A percentile compares a stretch with the other conserved stretches of the same genome.
Evolutionary conservation across 2,329 filamentous ascomycete species (phyloP).

Genomic region (Xylaria arbuscula): DNA sequence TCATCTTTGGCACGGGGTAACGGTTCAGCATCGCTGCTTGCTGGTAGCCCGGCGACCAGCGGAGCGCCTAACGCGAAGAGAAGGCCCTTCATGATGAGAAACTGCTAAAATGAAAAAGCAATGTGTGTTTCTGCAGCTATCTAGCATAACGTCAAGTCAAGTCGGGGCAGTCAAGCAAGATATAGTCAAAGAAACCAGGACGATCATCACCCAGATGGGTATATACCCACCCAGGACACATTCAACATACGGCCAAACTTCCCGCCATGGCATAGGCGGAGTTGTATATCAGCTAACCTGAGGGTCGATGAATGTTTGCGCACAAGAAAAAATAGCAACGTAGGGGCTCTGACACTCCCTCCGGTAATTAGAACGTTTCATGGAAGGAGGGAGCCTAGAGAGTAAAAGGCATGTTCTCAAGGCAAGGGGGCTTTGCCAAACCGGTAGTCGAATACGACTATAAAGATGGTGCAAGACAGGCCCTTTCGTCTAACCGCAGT

Average conservation of each 20-base stretch:
- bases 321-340: neutral
- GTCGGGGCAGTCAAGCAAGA: constrained; percentile 22
- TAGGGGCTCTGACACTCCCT: neutral
- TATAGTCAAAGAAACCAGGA: constrained; percentile 22
- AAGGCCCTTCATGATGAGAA: constrained; percentile 43
- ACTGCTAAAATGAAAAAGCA: constrained; percentile 3
- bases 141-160: constrained; percentile 16
- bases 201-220: constrained; percentile 21
- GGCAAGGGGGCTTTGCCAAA: constrained; percentile 2
- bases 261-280: constrained; percentile 10
- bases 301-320: neutral
- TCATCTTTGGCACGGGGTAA: too few species aligned
- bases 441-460: constrained; percentile 3
- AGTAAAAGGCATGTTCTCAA: constrained; percentile 12
- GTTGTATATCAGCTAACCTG: constrained; percentile 9
- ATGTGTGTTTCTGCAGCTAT: neutral
- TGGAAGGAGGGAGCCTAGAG: neutral
- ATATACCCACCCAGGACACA: constrained; percentile 14
- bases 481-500: constrained; percentile 1
- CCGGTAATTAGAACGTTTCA: constrained; percentile 27
- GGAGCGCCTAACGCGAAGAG: constrained; percentile 40
- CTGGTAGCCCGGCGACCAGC: constrained; percentile 43
- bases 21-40: constrained; percentile 27
- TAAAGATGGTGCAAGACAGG: neutral
- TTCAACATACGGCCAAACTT: constrained; percentile 1